Base-by-base conservation (phyloP, 2,329 filamentous ascomycete genomes). In the Annulohypoxylon truncatum region DNA sequence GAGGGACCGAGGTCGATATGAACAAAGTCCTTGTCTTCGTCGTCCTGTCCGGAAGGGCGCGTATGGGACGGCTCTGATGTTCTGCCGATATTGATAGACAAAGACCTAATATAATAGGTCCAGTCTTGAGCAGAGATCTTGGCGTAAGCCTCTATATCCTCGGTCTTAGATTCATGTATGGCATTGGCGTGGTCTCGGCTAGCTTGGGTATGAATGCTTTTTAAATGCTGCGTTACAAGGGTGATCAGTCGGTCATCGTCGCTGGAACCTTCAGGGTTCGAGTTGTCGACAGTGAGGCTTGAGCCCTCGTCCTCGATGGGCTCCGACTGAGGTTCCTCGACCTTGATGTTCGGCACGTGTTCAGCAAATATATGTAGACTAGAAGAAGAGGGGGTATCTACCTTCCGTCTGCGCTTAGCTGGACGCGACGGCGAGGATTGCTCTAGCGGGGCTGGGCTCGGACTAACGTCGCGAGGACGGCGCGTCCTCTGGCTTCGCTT, bases 1-100 rank as follows among this genome's bases (percentile, higher is more conserved):
- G 88, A 92, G 0, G 92, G 92, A 0, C 92, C 92, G 29, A 99
- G 84, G 77, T 99, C 95, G 72, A 99, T 95, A 76, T 97, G 92
- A 10, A 98, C 82, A 26, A 80, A 82, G 15, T 84, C 81, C 12
- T 83, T 80, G 44, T 85, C 82, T 31, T 82, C 78, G 28, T 81
- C 80, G 6, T 81, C 78, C 28, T 79, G 82, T 51, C 82, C 79
- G 56, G 81, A 81, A 44, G 81, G 68, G 24, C 79, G 82, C 54
- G 82, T 79, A 51, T 81, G 82, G 35, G 81, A 68, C 3, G 76
- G 80, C 64, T 91, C 89, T 3, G 88, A 87, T 15, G 88, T 87
- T 68, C 92, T 88, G 44, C 92, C 92, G 69, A 96, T 94, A 70
- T 91, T 89, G 75, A 94, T 87, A 56, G 85, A 84, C n/a, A 93